These are phyloP conservation scores for Acanthochlamys bracteata DNA, from an alignment of 106 monocot genomes.

Conservation along the genomic window DNA sequence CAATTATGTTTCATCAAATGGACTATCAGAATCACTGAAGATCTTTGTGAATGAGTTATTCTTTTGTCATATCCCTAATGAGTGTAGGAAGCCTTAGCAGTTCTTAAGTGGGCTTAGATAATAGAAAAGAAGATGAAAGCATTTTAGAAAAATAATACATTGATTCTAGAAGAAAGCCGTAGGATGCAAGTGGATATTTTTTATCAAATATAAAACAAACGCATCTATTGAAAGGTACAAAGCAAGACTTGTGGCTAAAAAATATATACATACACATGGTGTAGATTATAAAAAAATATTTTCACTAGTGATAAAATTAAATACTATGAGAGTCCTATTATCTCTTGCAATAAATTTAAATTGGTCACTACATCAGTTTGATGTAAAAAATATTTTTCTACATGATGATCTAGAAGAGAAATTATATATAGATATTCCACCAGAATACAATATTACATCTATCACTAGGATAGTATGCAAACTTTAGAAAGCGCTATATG, in stretches of 20 bases:
- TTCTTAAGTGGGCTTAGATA: not conserved
- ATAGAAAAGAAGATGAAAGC: not conserved
- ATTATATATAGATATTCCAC: constrained; percentile 8
- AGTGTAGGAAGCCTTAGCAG: constrained; percentile 8
- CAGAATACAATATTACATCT: not conserved
- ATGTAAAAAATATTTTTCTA: too few species aligned
- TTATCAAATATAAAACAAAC: too few species aligned
- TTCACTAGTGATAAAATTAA: constrained; percentile 7
- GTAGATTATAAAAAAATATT: constrained; percentile 7
- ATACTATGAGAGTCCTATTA: not conserved
- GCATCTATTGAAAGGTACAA: constrained; percentile 1
- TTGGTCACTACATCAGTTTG: too few species aligned
- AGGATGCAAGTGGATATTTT: not conserved
- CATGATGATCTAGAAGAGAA: too few species aligned
- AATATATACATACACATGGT: constrained; percentile 6
- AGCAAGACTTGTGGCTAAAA: not conserved
- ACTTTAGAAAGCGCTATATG: not conserved
- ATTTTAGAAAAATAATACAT: constrained; percentile 7
- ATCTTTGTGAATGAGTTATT: not conserved
- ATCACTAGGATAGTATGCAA: not conserved
- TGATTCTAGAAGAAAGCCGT: not conserved
- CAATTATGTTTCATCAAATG: not conserved
- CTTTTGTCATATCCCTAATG: not conserved
- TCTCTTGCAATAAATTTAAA: not conserved
- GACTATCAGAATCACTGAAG: not conserved